Percentiles rank a stretch among this genome's conserved stretches.
phyloP scores from a whole-genome alignment of 2,329 filamentous ascomycete species.

The Microsporum audouinii region DNA sequence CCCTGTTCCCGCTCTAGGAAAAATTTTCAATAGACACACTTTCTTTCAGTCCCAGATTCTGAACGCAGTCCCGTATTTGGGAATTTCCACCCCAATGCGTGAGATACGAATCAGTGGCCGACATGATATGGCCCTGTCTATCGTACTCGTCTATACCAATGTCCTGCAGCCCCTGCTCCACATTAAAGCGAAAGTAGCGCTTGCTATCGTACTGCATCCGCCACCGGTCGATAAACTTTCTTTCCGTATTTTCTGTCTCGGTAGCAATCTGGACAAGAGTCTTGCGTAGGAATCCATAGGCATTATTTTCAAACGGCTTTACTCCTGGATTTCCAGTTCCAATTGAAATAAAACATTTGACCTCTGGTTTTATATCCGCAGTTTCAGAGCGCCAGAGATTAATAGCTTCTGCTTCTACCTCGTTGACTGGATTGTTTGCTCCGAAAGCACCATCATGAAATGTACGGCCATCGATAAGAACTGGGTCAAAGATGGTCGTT shows the following conservation, averaged over 20 bases:
- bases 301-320: slow-evolving; percentile 16
- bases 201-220: slow-evolving; percentile 18
- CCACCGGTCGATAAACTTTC: slow-evolving; percentile 20
- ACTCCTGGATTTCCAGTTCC: slow-evolving; percentile 20
- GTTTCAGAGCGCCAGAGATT: slow-evolving; percentile 22
- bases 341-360: slow-evolving; percentile 24
- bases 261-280: not conserved
- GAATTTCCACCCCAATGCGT: slow-evolving; percentile 12
- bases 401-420: slow-evolving; percentile 20
- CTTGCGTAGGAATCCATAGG: slow-evolving; percentile 9
- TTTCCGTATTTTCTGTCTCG: slow-evolving; percentile 19
- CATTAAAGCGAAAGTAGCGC: slow-evolving; percentile 17
- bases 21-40: slow-evolving; percentile 17
- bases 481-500: slow-evolving; percentile 19
- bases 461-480: slow-evolving; percentile 19
- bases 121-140: slow-evolving; percentile 15
- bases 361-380: slow-evolving; percentile 20
- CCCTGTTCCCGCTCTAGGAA: not conserved
- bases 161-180: slow-evolving; percentile 23
- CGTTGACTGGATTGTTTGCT: slow-evolving; percentile 23
- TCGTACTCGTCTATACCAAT: slow-evolving; percentile 17
- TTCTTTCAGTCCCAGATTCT: slow-evolving; percentile 17
- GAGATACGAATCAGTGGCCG: slow-evolving; percentile 20
- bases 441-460: slow-evolving; percentile 20
- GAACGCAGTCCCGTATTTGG: slow-evolving; percentile 16